These are phyloP conservation scores for Trichoderma koningiopsis DNA, from an alignment of 2,329 filamentous ascomycete genomes.

Conservation along the genomic window DNA sequence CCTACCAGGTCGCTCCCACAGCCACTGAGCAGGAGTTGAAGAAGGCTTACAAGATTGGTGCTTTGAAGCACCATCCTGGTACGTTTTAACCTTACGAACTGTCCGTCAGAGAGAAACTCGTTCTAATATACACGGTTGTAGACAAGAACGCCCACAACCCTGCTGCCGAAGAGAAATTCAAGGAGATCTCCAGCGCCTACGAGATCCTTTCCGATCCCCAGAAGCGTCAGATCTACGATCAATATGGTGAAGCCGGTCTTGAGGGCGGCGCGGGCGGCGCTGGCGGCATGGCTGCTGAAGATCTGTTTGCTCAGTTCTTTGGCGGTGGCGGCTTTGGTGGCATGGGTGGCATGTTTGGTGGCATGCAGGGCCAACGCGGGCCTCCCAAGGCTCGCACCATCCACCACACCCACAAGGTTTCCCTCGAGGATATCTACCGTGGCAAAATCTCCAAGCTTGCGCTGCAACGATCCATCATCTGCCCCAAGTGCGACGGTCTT, in stretches of 20 bases:
- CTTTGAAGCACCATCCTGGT: slow-evolving; percentile 84
- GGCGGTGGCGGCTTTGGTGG: slow-evolving; percentile 67
- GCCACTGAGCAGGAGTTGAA: slow-evolving; percentile 86
- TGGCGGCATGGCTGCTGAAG: slow-evolving; percentile 90
- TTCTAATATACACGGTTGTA: slow-evolving; percentile 41
- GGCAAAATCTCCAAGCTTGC: slow-evolving; percentile 98
- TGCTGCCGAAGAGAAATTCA: slow-evolving; percentile 95
- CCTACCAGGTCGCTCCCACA: slow-evolving; percentile 68
- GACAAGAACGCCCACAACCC: slow-evolving; percentile 98
- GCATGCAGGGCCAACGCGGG: slow-evolving; percentile 72
- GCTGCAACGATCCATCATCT: slow-evolving; percentile 96
- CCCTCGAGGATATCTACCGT: slow-evolving; percentile 95
- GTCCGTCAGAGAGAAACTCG: neutral
- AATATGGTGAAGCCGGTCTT: slow-evolving; percentile 95
- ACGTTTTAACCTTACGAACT: slow-evolving; percentile 40
- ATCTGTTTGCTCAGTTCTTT: slow-evolving; percentile 97
- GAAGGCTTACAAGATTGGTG: slow-evolving; percentile 83
- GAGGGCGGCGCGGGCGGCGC: slow-evolving; percentile 76
- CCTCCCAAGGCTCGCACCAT: slow-evolving; percentile 91
- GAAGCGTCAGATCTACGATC: slow-evolving; percentile 91
- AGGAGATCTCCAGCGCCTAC: slow-evolving; percentile 94
- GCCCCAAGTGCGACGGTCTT: slow-evolving; percentile 87
- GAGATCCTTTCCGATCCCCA: slow-evolving; percentile 90
- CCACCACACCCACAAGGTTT: slow-evolving; percentile 97
- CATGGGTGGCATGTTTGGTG: slow-evolving; percentile 76